Evolutionary conservation across 2,329 filamentous ascomycete genomes (phyloP), one percentile per base, ranked within the genome.

Genomic region (Penicillium sp.): DNA sequence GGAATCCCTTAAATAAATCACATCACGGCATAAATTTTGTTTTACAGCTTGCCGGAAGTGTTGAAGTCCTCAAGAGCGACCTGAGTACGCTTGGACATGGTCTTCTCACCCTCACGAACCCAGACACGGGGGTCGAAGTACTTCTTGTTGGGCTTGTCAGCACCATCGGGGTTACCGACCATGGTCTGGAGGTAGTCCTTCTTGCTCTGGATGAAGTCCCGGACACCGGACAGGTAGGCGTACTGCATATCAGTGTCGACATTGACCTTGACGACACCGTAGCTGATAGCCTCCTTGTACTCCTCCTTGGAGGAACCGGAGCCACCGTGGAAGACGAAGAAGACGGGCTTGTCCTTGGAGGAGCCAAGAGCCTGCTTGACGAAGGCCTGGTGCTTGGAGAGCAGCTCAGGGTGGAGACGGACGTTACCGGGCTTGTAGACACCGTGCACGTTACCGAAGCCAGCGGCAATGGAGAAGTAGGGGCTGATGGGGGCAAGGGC

Each of bases 91-190:
- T 82, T 79, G 72, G 82, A 84, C 94, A 97, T 99, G 72, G 89
- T 92, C 87, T 97, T 96, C 86, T 99, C 94, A 71, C 93, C 94
- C 82, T 79, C 76, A 57, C 92, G 89, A 60, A 96, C 90, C 93
- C 92, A 96, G 73, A 97, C 91, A 79, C 92, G 88, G 68, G 92
- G 91, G 80, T 89, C 87, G 69, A 89, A 92, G 81, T 82, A 88
- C 82, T 97, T 97, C 90, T 99, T 99, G 87, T 99, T 99, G 73
- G 94, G 93, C 89, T 97, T 97, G 81, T 96, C 90, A 20, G 86
- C 87, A 58, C 93, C 92, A 49, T 97, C 92, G 64, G 93, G 93
- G 85, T 97, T 99, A 71, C 94, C 94, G 67, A 99, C 89, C 71
- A 90, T 85, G 58, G 83, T 86, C 80, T 84, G 80, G 67, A 99